Evolutionary conservation across 176 grass and related monocot genomes (phyloP), one percentile per base, ranked within the genome.

Genomic region (Carex parvula): DNA sequence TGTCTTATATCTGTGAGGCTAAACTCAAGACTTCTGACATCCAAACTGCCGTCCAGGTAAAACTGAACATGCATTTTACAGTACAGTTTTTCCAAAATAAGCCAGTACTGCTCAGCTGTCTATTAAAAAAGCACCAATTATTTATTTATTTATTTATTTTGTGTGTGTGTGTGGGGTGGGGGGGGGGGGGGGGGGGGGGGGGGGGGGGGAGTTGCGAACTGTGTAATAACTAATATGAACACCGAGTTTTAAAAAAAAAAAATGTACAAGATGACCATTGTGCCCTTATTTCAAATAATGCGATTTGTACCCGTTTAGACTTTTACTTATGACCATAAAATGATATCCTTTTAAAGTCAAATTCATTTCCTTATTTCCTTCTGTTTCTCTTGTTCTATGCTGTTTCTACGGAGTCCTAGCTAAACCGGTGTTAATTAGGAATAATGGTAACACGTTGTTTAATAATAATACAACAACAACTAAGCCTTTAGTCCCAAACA

Each of bases 1-100:
- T 94, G 65, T 90, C 96, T 87, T 89, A 91, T 88, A 99, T 99
- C 83, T 99, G 93, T 55, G 96, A 99, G 83, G 96, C 96, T 84
- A 99, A 95, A 86, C 96, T 99, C 86, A 92, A 90, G 85, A 88
- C 93, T 3, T 88, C 93, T 89, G 96, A 99, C 89, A 92, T 99
- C 86, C 96, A 99, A 85, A 91, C 96, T 88, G 90, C 93, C 69
- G 93, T 99, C 88, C 96, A 95, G 91, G 96, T 99, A 90, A 57
- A 26, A 78, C 14, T 15, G 24, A 77, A 56, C 22, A 32, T 30
- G 44, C 24, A 56, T 77, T 53, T 77, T 32, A 17, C 48, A 77
- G 48, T 26, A 2, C 12, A 4, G 18, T 6, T 77, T 8, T 77
- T 54, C 3, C 70, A 32, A 77, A 15, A 57, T 24, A 33, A 8